A percentile compares a stretch with the other conserved stretches of the same genome.
Evolutionary conservation across 208 protist species (phyloP).

Genomic region (Vickermania ingenoplastis): DNA sequence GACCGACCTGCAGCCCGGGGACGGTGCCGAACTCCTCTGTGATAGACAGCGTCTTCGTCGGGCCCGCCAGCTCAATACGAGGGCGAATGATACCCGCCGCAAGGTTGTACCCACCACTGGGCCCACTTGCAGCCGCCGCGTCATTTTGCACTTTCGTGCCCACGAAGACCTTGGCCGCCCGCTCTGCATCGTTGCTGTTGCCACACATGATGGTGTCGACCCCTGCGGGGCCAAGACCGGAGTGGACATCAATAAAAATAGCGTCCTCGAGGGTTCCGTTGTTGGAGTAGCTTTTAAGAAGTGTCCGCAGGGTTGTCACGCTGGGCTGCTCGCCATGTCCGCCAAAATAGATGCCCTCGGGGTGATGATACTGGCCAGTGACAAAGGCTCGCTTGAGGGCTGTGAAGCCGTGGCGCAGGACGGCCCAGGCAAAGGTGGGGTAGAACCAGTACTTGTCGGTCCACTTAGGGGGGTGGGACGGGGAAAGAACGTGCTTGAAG

Average conservation of each 20-base stretch:
- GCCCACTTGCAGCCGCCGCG: slow-evolving; percentile 15
- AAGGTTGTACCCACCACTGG: slow-evolving; percentile 31
- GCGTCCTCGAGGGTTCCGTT: slow-evolving; percentile 82
- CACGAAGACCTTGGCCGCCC: slow-evolving; percentile 25
- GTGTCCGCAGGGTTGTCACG: slow-evolving; percentile 36
- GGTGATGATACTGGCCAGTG: slow-evolving; percentile 68
- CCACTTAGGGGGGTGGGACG: slow-evolving; percentile 30
- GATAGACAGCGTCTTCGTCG: slow-evolving; percentile 34
- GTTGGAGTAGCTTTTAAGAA: slow-evolving; percentile 29
- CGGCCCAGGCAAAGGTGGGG: slow-evolving; percentile 10
- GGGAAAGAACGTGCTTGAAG: slow-evolving; percentile 19
- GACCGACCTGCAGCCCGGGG: slow-evolving; percentile 34
- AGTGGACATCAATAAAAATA: slow-evolving; percentile 70
- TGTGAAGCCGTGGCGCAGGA: slow-evolving; percentile 25
- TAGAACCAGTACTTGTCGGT: slow-evolving; percentile 69
- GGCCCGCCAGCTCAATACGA: slow-evolving; percentile 21
- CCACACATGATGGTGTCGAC: slow-evolving; percentile 68
- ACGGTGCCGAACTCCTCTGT: slow-evolving; percentile 77
- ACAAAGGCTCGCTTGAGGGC: slow-evolving; percentile 41
- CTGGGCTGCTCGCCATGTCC: slow-evolving; percentile 55
- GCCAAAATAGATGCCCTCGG: slow-evolving; percentile 58
- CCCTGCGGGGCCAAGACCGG: slow-evolving; percentile 41
- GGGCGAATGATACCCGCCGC: slow-evolving; percentile 34
- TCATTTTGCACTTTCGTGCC: slow-evolving; percentile 22
- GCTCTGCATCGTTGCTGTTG: slow-evolving; percentile 10